These are phyloP conservation scores for Hanseniaspora guilliermondii DNA, from an alignment of 805 yeast genomes.

Conservation along the genomic window DNA sequence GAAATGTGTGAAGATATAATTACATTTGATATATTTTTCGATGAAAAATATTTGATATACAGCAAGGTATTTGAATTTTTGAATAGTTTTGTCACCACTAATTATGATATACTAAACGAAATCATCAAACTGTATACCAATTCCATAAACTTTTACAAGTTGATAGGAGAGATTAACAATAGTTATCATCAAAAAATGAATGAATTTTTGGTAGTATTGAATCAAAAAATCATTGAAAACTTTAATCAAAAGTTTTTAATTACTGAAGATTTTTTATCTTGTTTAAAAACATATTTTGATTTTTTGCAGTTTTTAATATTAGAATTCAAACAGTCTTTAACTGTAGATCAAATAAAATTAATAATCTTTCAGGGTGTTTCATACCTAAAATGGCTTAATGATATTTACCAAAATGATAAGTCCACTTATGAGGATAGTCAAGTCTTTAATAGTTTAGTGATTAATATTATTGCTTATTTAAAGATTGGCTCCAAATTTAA, in stretches of 20 bases:
- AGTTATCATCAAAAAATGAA: neutral
- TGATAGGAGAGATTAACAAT: neutral
- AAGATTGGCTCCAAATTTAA: neutral
- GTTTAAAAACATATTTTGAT: constrained; percentile 22
- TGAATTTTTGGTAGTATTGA: neutral
- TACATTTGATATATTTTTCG: constrained; percentile 76
- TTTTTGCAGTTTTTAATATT: constrained; percentile 27
- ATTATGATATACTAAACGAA: constrained; percentile 16
- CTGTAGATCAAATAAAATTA: neutral
- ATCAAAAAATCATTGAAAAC: neutral
- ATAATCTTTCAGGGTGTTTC: neutral
- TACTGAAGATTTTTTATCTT: neutral
- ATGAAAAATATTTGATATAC: constrained; percentile 46
- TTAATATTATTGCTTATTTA: neutral
- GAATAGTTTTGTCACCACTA: constrained; percentile 27
- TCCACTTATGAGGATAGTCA: constrained; percentile 13
- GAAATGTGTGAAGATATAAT: constrained; percentile 80
- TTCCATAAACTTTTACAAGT: neutral
- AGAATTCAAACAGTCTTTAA: constrained; percentile 13
- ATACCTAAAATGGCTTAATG: constrained; percentile 17
- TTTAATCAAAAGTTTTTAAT: neutral
- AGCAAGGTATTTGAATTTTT: constrained; percentile 40
- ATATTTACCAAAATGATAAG: constrained; percentile 6
- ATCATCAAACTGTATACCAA: constrained; percentile 5
- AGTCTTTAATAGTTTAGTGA: neutral